These are phyloP conservation scores for Aspergillus unguis DNA, from an alignment of 2,329 filamentous ascomycete species.

Conservation along the genomic window DNA sequence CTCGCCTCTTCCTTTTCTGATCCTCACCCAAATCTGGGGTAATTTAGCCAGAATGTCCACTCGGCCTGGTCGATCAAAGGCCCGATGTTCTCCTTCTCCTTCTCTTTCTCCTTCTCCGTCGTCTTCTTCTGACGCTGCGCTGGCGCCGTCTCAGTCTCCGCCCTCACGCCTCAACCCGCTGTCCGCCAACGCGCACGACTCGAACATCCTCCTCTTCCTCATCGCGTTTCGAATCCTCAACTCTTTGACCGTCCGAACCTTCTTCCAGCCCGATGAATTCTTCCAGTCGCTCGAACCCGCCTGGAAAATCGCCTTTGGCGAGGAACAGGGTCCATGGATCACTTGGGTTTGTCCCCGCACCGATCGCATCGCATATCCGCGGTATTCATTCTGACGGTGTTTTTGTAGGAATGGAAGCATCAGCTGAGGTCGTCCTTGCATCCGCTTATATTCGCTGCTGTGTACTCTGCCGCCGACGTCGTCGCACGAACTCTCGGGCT, in stretches of 20 bases:
- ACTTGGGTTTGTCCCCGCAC: conserved; percentile 70
- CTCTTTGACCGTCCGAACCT: conserved; percentile 74
- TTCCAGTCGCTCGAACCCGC: conserved; percentile 95
- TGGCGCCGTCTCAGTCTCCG: conserved; percentile 2
- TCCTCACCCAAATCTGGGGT: conserved; percentile 1
- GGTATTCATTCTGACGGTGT: not conserved
- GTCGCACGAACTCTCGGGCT: conserved; percentile 55
- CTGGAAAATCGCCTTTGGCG: conserved; percentile 82
- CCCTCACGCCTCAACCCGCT: conserved; percentile 13
- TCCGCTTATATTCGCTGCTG: conserved; percentile 75
- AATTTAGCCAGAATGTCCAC: conserved; percentile 4
- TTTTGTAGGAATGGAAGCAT: conserved; percentile 79
- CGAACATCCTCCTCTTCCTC: conserved; percentile 38
- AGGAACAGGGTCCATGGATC: conserved; percentile 76
- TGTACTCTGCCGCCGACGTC: conserved; percentile 63
- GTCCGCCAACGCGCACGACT: conserved; percentile 9
- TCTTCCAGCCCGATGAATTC: conserved; percentile 98
- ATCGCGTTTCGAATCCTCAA: conserved; percentile 75
- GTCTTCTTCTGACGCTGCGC: conserved; percentile 1
- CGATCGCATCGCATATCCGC: not conserved
- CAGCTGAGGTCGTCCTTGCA: conserved; percentile 87
- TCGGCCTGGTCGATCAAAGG: conserved; percentile 4
- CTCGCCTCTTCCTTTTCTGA: not conserved
- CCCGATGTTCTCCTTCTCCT: not conserved
- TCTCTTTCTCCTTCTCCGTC: conserved; percentile 2